Conservation (phyloP, 164 flowering plant genomes). For the Vitis riparia region DNA sequence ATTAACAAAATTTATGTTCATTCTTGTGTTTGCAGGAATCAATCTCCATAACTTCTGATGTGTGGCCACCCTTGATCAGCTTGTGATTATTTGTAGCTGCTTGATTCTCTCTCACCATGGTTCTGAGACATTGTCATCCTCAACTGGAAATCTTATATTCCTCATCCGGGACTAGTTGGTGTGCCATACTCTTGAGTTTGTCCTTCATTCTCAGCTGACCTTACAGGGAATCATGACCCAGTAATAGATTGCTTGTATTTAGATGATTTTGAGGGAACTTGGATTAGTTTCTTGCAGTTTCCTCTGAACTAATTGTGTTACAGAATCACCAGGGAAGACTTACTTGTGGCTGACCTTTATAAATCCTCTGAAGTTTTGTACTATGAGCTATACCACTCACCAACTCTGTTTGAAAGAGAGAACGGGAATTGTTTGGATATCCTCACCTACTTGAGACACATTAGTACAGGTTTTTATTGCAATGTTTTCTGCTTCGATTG, state of each 20-base stretch:
- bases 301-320: neutral
- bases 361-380: neutral
- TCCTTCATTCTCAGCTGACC: neutral
- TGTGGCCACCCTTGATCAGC: conserved; percentile 8
- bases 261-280: neutral
- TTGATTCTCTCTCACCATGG: neutral
- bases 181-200: neutral
- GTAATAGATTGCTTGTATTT: neutral
- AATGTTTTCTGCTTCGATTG: too few relatives aligned
- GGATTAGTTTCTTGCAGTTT: neutral
- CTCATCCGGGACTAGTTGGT: neutral
- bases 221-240: neutral
- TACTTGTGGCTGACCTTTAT: neutral
- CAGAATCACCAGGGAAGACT: neutral
- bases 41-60: neutral
- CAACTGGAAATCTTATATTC: neutral
- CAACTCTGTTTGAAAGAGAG: too few relatives aligned
- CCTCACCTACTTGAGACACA: too few relatives aligned
- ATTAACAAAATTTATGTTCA: neutral
- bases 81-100: neutral
- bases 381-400: neutral
- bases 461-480: too few relatives aligned
- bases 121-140: neutral
- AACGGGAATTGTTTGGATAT: too few relatives aligned
- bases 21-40: conserved; percentile 19